phyloP scores from a whole-genome alignment of 1,139 yeast genomes.

The Candida sp. region DNA sequence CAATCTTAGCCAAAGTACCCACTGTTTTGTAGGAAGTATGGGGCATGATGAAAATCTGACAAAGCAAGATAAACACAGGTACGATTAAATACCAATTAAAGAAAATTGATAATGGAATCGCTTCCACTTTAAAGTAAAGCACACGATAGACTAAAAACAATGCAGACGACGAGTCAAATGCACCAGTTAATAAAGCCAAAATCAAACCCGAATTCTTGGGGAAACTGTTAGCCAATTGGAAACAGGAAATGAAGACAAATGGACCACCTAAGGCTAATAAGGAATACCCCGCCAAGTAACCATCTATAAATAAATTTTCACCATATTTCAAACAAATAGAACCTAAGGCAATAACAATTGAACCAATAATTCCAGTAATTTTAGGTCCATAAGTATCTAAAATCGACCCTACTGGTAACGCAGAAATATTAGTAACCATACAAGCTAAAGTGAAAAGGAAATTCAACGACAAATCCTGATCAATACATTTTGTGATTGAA shows the following conservation, averaged over 20 bases:
- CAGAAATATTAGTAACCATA: conserved; percentile 80
- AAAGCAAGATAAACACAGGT: conserved; percentile 68
- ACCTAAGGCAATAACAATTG: conserved; percentile 53
- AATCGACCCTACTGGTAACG: conserved; percentile 76
- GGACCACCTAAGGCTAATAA: conserved; percentile 46
- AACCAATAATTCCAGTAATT: conserved; percentile 73
- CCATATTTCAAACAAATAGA: conserved; percentile 44
- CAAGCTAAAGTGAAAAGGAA: conserved; percentile 84
- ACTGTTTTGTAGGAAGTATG: conserved; percentile 66
- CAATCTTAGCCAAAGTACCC: conserved; percentile 63
- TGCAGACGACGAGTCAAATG: conserved; percentile 47
- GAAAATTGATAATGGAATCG: conserved; percentile 45
- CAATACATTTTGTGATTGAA: conserved; percentile 47
- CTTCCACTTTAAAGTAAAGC: conserved; percentile 45
- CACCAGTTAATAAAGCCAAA: conserved; percentile 44
- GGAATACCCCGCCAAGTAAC: conserved; percentile 38
- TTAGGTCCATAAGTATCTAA: conserved; percentile 81
- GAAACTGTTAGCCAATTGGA: conserved; percentile 44
- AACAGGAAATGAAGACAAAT: conserved; percentile 43
- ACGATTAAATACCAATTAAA: conserved; percentile 66
- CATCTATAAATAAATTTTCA: conserved; percentile 22
- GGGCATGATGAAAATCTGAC: conserved; percentile 82
- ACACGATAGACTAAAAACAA: conserved; percentile 58
- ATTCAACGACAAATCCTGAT: conserved; percentile 79
- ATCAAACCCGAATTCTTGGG: conserved; percentile 42